Conservation (phyloP, 2,329 filamentous ascomycete genomes). For the Apiospora koreana region DNA sequence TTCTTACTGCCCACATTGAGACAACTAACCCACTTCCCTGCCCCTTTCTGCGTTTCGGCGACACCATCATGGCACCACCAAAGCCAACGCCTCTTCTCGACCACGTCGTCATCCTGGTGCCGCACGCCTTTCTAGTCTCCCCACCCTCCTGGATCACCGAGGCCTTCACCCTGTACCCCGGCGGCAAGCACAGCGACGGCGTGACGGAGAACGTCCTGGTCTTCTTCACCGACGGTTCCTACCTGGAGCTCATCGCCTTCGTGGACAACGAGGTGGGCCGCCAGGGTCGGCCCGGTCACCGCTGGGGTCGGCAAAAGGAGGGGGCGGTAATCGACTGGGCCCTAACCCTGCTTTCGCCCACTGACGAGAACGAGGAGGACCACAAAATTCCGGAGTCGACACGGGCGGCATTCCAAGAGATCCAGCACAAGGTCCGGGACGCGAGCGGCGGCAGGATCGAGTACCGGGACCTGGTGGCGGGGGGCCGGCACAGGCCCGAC, state of each 20-base stretch:
- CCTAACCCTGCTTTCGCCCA: slow-evolving; percentile 41
- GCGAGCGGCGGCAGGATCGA: slow-evolving; percentile 33
- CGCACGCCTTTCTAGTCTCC: slow-evolving; percentile 46
- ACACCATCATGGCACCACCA: slow-evolving; percentile 13
- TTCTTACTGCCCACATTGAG: too few species aligned
- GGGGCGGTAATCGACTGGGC: slow-evolving; percentile 62
- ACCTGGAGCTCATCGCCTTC: slow-evolving; percentile 68
- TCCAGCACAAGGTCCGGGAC: slow-evolving; percentile 38
- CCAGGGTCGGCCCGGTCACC: slow-evolving; percentile 47
- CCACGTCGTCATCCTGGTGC: slow-evolving; percentile 65
- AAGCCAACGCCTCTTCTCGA: slow-evolving; percentile 45
- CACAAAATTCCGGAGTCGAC: slow-evolving; percentile 31
- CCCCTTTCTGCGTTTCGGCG: background rate
- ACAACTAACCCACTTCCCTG: background rate
- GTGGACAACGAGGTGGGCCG: slow-evolving; percentile 41
- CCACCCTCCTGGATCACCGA: slow-evolving; percentile 52
- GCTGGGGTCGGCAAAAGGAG: slow-evolving; percentile 56
- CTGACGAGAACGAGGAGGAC: slow-evolving; percentile 16
- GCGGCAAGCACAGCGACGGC: slow-evolving; percentile 62
- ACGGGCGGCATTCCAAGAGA: slow-evolving; percentile 29
- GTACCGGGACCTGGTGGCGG: slow-evolving; percentile 51
- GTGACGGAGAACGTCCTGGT: slow-evolving; percentile 64
- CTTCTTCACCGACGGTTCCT: slow-evolving; percentile 62
- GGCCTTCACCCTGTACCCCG: slow-evolving; percentile 59
- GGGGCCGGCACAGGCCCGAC: slow-evolving; percentile 57